A percentile compares a stretch with the other conserved stretches of the same genome.
Conservation (phyloP, 2,329 filamentous ascomycete genomes). For the Xenosphaeropsis pyriputrescens region DNA sequence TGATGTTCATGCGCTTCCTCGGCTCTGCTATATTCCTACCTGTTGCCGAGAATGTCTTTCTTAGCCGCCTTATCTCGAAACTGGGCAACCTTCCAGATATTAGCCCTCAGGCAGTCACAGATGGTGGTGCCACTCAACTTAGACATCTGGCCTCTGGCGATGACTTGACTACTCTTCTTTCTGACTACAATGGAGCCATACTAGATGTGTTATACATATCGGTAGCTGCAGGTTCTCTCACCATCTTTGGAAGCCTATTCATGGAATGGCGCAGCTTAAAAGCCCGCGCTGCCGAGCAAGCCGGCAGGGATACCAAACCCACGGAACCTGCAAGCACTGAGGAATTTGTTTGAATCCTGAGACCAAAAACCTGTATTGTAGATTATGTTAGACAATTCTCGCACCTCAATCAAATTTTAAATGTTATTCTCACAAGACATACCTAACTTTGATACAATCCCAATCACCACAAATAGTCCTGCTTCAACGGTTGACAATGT, state of each 20-base stretch:
- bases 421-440: too few species aligned
- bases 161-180: not conserved
- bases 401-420: too few species aligned
- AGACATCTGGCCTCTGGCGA: not conserved
- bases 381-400: too few species aligned
- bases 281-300: conserved; percentile 17
- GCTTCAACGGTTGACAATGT: too few species aligned
- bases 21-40: conserved; percentile 23
- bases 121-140: conserved; percentile 18
- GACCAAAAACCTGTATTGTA: too few species aligned
- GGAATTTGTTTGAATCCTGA: too few species aligned
- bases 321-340: too few species aligned
- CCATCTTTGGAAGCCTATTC: conserved; percentile 34
- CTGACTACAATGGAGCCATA: conserved; percentile 1
- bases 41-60: conserved; percentile 24
- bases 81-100: conserved; percentile 12
- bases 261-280: conserved; percentile 38
- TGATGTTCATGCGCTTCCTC: conserved; percentile 17
- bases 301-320: not conserved
- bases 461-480: too few species aligned
- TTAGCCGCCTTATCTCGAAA: conserved; percentile 22
- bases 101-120: conserved; percentile 9
- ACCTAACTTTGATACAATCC: too few species aligned
- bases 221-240: conserved; percentile 34
- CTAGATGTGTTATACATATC: conserved; percentile 38